Conservation (phyloP, 768 basidiomycete genomes). For the Hygrophorus pudorinus region DNA sequence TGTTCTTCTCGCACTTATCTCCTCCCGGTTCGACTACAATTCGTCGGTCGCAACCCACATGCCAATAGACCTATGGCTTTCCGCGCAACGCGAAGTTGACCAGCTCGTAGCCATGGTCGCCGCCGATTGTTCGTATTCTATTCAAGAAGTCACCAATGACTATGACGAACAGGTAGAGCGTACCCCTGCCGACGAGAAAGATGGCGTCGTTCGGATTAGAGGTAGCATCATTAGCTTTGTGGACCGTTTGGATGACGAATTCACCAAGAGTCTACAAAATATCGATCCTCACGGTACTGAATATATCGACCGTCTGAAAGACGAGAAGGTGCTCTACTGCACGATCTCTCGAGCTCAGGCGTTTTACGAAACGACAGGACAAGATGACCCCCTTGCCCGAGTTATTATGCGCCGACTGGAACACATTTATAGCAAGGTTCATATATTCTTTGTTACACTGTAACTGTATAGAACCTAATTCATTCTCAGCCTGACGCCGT, state of each 20-base stretch:
- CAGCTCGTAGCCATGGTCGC: constrained; percentile 75
- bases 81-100: constrained; percentile 83
- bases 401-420: constrained; percentile 94
- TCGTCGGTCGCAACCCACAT: constrained; percentile 78
- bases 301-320: constrained; percentile 93
- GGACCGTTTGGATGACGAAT: constrained; percentile 95
- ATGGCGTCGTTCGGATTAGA: constrained; percentile 75
- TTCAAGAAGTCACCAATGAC: constrained; percentile 81
- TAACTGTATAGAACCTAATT: constrained; percentile 8
- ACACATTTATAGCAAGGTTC: constrained; percentile 96
- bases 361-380: constrained; percentile 76
- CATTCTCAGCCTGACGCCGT: constrained; percentile 77
- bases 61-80: constrained; percentile 86
- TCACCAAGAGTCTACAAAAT: constrained; percentile 94
- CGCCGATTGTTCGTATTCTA: constrained; percentile 60
- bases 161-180: constrained; percentile 90
- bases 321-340: constrained; percentile 89
- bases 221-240: constrained; percentile 95
- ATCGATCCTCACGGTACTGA: constrained; percentile 99
- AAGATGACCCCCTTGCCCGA: constrained; percentile 71
- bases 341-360: constrained; percentile 90
- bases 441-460: constrained; percentile 9
- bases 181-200: constrained; percentile 57
- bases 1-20: constrained; percentile 86
- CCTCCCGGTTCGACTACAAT: constrained; percentile 96